A percentile compares a stretch with the other conserved stretches of the same genome.
Evolutionary conservation across 1,284 basidiomycete species (phyloP).

Genomic region (Cutaneotrichosporon sp.): DNA sequence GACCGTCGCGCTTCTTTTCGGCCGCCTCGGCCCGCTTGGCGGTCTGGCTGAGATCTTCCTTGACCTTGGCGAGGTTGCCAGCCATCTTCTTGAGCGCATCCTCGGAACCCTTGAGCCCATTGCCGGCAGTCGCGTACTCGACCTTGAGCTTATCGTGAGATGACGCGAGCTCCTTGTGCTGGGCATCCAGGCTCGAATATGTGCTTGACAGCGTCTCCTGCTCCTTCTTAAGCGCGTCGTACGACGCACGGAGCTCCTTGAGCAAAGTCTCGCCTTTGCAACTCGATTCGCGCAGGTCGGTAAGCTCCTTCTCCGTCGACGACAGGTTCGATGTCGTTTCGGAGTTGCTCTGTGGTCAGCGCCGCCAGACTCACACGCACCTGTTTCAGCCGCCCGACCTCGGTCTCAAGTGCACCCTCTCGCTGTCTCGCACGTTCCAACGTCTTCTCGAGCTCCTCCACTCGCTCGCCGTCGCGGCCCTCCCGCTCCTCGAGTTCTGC

Average conservation of each 20-base stretch:
- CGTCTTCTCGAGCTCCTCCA: constrained; percentile 40
- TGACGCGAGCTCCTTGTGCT: constrained; percentile 27
- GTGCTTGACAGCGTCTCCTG: constrained; percentile 21
- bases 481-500: constrained; percentile 21
- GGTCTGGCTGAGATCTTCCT: constrained; percentile 27
- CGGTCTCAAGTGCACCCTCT: constrained; percentile 48
- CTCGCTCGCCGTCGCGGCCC: constrained; percentile 23
- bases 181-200: constrained; percentile 25
- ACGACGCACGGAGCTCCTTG: constrained; percentile 24
- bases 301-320: constrained; percentile 12
- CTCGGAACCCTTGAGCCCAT: constrained; percentile 25
- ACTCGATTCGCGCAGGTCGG: constrained; percentile 10
- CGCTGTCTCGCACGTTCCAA: constrained; percentile 47
- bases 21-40: constrained; percentile 46
- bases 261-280: constrained; percentile 13
- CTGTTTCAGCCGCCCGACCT: constrained; percentile 47
- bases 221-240: constrained; percentile 24
- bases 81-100: constrained; percentile 26
- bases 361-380: constrained; percentile 29
- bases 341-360: constrained; percentile 28
- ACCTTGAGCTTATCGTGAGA: constrained; percentile 24
- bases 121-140: constrained; percentile 13
- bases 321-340: constrained; percentile 26
- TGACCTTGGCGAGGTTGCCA: constrained; percentile 30
- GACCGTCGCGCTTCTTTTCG: constrained; percentile 41